Evolutionary conservation across 1,284 basidiomycete species (phyloP).

Genomic region (Fereydounia khargensis): DNA sequence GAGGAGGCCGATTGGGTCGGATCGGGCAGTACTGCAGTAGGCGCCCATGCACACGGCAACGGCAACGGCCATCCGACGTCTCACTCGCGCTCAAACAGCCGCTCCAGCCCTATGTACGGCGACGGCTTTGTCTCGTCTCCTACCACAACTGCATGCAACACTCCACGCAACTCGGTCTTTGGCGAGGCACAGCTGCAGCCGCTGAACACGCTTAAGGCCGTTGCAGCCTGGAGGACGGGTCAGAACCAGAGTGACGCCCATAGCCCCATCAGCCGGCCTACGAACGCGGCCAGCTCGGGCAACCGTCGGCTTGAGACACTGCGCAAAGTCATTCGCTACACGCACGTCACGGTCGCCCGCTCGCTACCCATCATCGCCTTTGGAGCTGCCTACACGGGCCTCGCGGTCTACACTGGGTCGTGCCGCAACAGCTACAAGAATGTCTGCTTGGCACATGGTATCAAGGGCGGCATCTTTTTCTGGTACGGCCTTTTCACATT

Average conservation of each 20-base stretch:
- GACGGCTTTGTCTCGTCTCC: conserved; percentile 17
- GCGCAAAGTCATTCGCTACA: conserved; percentile 9
- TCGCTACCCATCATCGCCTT: conserved; percentile 70
- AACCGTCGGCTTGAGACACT: not conserved
- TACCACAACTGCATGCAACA: conserved; percentile 33
- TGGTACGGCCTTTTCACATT: conserved; percentile 82
- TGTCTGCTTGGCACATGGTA: conserved; percentile 84
- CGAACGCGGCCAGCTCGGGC: not conserved
- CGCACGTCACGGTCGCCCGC: conserved; percentile 62
- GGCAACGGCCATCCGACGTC: not conserved
- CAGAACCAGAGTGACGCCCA: too few relatives aligned
- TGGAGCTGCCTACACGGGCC: conserved; percentile 67
- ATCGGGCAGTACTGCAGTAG: conserved; percentile 18
- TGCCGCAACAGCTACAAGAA: conserved; percentile 67
- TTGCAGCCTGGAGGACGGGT: not conserved
- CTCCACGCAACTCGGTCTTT: conserved; percentile 24
- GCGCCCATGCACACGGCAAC: too few relatives aligned
- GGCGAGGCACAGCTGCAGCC: conserved; percentile 5
- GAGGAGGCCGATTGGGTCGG: conserved; percentile 18
- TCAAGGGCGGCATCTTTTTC: conserved; percentile 67
- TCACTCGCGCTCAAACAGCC: not conserved
- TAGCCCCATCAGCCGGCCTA: too few relatives aligned
- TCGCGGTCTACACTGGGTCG: conserved; percentile 76
- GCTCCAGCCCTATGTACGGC: not conserved
- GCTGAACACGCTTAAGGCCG: conserved; percentile 8